A percentile compares a stretch with the other conserved stretches of the same genome.
phyloP scores from a whole-genome alignment of 1,139 yeast genomes.

The Citeromyces hawaiiensis region DNA sequence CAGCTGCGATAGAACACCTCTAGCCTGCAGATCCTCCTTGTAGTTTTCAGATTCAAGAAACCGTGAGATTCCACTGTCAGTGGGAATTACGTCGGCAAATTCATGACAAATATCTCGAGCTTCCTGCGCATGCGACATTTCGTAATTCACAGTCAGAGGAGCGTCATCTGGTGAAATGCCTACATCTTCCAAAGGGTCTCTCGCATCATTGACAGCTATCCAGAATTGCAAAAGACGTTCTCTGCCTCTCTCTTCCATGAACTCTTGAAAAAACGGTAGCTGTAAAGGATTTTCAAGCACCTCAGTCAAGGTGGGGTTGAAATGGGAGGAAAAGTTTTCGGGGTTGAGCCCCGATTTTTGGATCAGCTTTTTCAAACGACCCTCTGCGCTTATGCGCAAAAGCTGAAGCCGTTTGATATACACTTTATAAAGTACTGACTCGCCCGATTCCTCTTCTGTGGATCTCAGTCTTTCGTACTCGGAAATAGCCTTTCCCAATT shows the following conservation, averaged over 20 bases:
- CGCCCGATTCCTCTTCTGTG: background rate
- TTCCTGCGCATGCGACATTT: conserved; percentile 30
- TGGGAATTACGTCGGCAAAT: conserved; percentile 23
- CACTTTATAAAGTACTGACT: background rate
- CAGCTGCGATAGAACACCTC: conserved; percentile 39
- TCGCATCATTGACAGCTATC: conserved; percentile 51
- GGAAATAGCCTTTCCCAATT: too few species aligned
- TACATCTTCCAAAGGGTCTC: conserved; percentile 56
- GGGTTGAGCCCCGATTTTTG: conserved; percentile 3
- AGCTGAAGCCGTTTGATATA: conserved; percentile 1
- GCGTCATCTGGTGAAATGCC: background rate
- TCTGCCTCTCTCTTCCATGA: conserved; percentile 34
- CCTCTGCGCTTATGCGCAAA: conserved; percentile 12
- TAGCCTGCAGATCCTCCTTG: conserved; percentile 24
- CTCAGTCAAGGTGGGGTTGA: conserved; percentile 21
- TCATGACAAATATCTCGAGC: conserved; percentile 29
- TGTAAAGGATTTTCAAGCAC: conserved; percentile 32
- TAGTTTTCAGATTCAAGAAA: conserved; percentile 15
- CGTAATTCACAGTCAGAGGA: conserved; percentile 1
- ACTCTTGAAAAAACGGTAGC: conserved; percentile 38
- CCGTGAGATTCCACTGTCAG: conserved; percentile 14
- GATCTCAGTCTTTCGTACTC: background rate
- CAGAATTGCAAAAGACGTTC: conserved; percentile 42
- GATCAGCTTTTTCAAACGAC: background rate
- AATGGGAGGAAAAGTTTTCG: conserved; percentile 6